phyloP scores from a whole-genome alignment of 2,329 filamentous ascomycete genomes.

The Ceratocystis smalleyi region DNA sequence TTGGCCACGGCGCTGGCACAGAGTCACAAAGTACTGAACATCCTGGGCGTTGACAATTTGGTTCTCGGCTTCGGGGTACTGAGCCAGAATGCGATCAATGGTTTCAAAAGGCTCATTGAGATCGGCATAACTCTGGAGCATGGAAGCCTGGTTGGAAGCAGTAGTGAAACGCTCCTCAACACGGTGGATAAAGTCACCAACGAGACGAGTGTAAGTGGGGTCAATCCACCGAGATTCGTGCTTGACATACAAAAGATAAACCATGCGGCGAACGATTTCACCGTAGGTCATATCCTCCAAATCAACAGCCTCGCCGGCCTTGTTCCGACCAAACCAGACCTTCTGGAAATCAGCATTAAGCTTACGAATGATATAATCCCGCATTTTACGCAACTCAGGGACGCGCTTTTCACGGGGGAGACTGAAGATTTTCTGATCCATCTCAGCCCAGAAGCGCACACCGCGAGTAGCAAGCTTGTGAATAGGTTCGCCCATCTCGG shows the following conservation, averaged over 20 bases:
- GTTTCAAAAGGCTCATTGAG: conserved; percentile 66
- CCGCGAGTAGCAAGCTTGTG: conserved; percentile 96
- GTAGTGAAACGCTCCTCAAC: conserved; percentile 89
- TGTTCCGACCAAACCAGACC: conserved; percentile 87
- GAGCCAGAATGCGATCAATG: conserved; percentile 61
- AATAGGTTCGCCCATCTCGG: conserved; percentile 98
- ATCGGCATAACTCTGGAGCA: conserved; percentile 81
- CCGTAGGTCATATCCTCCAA: conserved; percentile 92
- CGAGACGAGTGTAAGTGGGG: conserved; percentile 62
- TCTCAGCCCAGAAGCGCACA: conserved; percentile 94
- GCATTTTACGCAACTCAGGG: conserved; percentile 72
- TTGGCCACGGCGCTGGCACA: conserved; percentile 82
- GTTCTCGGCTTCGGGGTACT: conserved; percentile 71
- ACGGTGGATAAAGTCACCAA: conserved; percentile 89
- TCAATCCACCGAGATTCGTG: conserved; percentile 89
- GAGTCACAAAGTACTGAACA: conserved; percentile 86
- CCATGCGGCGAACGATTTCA: conserved; percentile 73
- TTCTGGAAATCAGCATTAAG: conserved; percentile 94
- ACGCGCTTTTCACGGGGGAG: conserved; percentile 89
- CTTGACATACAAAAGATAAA: conserved; percentile 81
- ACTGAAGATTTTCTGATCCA: conserved; percentile 97
- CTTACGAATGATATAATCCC: conserved; percentile 85
- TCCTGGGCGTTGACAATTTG: conserved; percentile 98
- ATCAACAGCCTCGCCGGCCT: conserved; percentile 63
- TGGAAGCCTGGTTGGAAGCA: conserved; percentile 53